phyloP scores from a whole-genome alignment of 2,329 filamentous ascomycete genomes.

The Diaporthe vexans region DNA sequence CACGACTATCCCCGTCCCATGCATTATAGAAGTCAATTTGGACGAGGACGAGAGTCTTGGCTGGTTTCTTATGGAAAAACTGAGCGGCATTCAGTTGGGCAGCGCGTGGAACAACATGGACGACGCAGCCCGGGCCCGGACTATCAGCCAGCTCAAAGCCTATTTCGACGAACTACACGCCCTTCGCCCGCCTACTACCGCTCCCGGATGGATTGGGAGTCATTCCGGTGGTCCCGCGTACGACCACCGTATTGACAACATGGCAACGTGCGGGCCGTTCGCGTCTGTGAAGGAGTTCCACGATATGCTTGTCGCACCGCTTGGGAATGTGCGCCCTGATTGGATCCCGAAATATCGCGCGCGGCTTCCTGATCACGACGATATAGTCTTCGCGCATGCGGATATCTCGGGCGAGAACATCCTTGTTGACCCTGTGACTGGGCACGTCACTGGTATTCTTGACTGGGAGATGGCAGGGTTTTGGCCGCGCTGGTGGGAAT shows the following conservation, averaged over 20 bases:
- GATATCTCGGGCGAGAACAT: not conserved
- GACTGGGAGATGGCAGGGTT: not conserved
- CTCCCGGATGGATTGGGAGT: not conserved
- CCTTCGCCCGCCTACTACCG: not conserved
- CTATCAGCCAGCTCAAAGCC: constrained; percentile 6
- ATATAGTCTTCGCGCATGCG: constrained; percentile 2
- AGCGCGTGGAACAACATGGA: constrained; percentile 1
- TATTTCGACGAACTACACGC: constrained; percentile 5
- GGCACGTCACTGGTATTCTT: not conserved
- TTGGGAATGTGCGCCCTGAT: not conserved
- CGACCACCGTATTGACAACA: not conserved
- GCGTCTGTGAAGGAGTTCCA: not conserved
- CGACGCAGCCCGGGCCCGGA: not conserved
- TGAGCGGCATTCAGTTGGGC: not conserved
- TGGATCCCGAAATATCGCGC: not conserved
- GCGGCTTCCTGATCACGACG: not conserved
- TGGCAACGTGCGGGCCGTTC: not conserved
- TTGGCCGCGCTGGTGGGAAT: constrained; percentile 2
- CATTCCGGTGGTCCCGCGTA: not conserved
- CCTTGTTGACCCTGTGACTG: not conserved
- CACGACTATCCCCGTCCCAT: not conserved
- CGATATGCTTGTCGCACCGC: not conserved
- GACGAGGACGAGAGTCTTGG: not conserved
- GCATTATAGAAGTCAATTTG: not conserved
- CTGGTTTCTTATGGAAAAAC: constrained; percentile 1